Evolutionary conservation across 1,284 basidiomycete genomes (phyloP), one percentile per base, ranked within the genome.

Genomic region (Paramarasmius palmivorus): DNA sequence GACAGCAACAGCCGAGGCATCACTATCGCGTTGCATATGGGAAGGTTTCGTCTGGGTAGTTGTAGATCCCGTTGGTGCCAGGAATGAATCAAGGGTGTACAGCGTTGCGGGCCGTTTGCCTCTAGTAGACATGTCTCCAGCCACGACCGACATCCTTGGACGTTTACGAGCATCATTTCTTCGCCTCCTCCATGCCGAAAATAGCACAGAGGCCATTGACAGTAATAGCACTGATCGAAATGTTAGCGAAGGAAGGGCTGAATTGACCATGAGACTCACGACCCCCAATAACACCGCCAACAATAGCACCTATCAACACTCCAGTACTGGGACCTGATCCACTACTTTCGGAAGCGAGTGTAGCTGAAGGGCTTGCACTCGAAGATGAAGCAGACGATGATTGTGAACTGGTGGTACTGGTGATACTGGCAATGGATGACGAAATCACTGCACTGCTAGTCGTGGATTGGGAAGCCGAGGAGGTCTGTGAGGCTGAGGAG

Each of bases 91-190:
- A 7, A 50, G 19, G 23, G 20, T 15, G 25, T 41, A 39, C 17
- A 32, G 12, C 20, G 38, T 41, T 19, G 23, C 19, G 35, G 49
- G 36, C 20, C 49, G 20, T 41, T 50, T 50, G 9, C 49, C 14
- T 56, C 51, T 56, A 42, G 29, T 57, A 57, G 37, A 57, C 47
- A n/a, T 45, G 20, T 22, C 35, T 29, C 59, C 58, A 35, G 55
- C 48, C 40, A 58, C 63, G 34, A 60, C 55, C 25, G 62, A 60
- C 36, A 53, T 57, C 10, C 59, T 53, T 3, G 63, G 63, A 15
- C 59, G 60, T 32, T 60, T 63, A 32, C 51, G 52, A 23, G 57
- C 50, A 17, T 54, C 58, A 41, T 60, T 54, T 42, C 62, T 58
- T 40, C 56, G 57, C 44, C 59, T 61, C 20, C 59, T 57, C 34